phyloP scores from a whole-genome alignment of 257 asterid species.

The Fraxinus quadrangulata region DNA sequence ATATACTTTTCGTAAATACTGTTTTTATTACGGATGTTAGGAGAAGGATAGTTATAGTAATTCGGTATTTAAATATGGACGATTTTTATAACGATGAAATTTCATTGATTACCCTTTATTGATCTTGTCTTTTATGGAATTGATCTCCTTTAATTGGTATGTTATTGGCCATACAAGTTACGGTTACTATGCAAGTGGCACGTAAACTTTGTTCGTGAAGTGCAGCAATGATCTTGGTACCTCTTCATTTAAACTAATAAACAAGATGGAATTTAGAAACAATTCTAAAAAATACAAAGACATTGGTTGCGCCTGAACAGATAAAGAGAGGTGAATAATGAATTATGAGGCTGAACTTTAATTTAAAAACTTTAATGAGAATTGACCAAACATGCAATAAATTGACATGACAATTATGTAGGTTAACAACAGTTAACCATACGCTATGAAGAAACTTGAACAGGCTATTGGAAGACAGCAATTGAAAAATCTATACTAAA shows the following conservation, averaged over 20 bases:
- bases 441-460: slow-evolving; percentile 20
- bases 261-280: background rate
- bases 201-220: background rate
- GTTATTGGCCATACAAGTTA: background rate
- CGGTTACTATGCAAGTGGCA: background rate
- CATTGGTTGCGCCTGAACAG: background rate
- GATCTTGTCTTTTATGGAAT: background rate
- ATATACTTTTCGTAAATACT: background rate
- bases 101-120: too few relatives aligned
- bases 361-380: background rate
- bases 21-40: too few relatives aligned
- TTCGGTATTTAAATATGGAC: background rate
- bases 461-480: slow-evolving; percentile 34
- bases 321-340: slow-evolving; percentile 6
- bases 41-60: background rate
- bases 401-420: slow-evolving; percentile 21
- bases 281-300: background rate
- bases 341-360: background rate
- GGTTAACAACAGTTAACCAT: slow-evolving; percentile 40
- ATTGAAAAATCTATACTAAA: slow-evolving; percentile 14
- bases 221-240: background rate
- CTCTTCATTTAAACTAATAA: background rate
- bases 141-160: background rate
- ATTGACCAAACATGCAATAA: slow-evolving; percentile 18
- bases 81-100: background rate